Evolutionary conservation across 805 yeast genomes (phyloP), one percentile per base, ranked within the genome.

Genomic region (Candida glaebosa): DNA sequence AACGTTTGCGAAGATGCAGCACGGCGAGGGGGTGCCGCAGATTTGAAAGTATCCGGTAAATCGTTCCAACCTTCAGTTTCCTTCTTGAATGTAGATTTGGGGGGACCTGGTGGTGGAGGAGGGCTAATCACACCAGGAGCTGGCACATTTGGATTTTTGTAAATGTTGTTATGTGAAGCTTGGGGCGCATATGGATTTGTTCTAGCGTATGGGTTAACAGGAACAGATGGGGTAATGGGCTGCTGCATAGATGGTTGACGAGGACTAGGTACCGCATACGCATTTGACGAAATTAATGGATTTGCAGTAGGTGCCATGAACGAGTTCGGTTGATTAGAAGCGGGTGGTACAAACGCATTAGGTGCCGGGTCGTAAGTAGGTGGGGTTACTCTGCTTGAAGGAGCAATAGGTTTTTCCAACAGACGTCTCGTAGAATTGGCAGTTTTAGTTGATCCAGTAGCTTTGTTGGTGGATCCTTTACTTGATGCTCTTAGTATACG

Each of bases 21-120:
- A 30, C 74, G 66, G 39, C 75, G 74, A 7, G 73, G 60, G 20
- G 63, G 55, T 1, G 66, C 56, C 46, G 60, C 61, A 2, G 59
- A 53, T 40, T 73, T 73, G 62, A 74, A 74, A 7, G 71, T 63
- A 8, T 76, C 71, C 38, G 88, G 87, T 45, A 82, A 63, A 54
- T 81, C 87, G 51, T 81, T 82, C 87, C 88, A 82, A 3, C 87
- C 87, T 30, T 81, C 86, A 30, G 76, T 76, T 33, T 78, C 78
- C 40, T 60, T 62, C 42, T 71, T 74, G 44, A 50, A 51, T 4
- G 61, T 44, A 31, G 61, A 54, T 10, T 51, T 49, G 4, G 61
- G 52, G 7, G 63, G 61, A 16, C 49, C 49, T 7, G 53, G 43
- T 6, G 60, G 55, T 22, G 60, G 53, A 10, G 57, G 51, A 28